These are phyloP conservation scores for Beauveria caledonica DNA, from an alignment of 2,329 filamentous ascomycete genomes.

Conservation along the genomic window DNA sequence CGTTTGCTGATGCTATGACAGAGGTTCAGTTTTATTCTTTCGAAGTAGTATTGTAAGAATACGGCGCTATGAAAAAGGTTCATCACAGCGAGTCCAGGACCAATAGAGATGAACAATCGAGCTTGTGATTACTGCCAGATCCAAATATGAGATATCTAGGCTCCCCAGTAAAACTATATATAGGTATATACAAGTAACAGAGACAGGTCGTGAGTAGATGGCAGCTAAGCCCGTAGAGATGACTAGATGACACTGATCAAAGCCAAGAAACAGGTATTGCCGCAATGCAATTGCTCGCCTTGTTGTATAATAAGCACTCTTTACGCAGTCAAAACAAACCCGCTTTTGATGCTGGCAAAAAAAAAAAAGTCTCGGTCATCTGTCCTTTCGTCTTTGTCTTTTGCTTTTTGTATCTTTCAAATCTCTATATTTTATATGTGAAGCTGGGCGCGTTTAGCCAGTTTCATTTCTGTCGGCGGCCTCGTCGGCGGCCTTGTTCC, in stretches of 20 bases:
- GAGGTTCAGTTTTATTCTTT: background rate
- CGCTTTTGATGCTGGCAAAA: background rate
- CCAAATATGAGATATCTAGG: background rate
- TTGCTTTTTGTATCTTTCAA: background rate
- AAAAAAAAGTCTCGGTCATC: background rate
- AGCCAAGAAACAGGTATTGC: background rate
- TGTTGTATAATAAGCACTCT: background rate
- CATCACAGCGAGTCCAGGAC: background rate
- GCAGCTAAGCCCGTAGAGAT: background rate
- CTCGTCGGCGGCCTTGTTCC: slow-evolving; percentile 44
- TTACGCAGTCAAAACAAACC: background rate
- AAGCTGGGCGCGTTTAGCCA: slow-evolving; percentile 24
- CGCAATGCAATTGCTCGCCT: background rate
- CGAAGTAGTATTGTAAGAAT: background rate
- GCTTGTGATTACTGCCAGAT: background rate
- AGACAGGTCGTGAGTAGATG: background rate
- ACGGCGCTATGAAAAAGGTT: background rate
- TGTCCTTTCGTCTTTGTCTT: background rate
- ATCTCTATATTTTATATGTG: background rate
- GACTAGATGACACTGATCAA: background rate
- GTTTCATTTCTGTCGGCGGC: slow-evolving; percentile 43
- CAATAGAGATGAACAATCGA: background rate
- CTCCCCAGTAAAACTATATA: background rate
- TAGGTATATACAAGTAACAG: background rate
- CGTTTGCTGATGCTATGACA: background rate